Percentiles rank a stretch among this genome's conserved stretches.
phyloP scores from a whole-genome alignment of 2,329 filamentous ascomycete genomes.

The Hymenoscyphus scutula region DNA sequence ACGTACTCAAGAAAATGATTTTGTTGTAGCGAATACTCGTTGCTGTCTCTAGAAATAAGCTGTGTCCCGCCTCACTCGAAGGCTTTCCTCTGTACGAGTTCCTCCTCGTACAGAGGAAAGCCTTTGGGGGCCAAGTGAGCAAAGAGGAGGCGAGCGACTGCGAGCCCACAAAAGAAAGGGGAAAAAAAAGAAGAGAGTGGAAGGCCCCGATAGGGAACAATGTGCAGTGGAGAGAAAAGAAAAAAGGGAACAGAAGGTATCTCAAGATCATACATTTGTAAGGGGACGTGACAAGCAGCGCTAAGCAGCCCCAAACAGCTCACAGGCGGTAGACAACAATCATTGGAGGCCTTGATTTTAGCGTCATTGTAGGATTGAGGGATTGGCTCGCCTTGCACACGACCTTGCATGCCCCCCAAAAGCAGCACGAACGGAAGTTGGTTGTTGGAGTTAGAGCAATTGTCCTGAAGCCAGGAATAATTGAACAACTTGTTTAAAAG shows the following conservation, averaged over 20 bases:
- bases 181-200: constrained; percentile 5
- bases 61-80: not conserved
- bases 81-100: no score
- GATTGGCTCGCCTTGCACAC: not conserved
- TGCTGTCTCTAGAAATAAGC: constrained; percentile 4
- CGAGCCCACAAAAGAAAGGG: not conserved
- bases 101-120: constrained; percentile 6
- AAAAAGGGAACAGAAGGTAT: not conserved
- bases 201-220: not conserved
- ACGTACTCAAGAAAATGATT: not conserved
- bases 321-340: not conserved
- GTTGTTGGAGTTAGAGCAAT: not conserved
- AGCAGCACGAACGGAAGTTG: not conserved
- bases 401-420: not conserved
- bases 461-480: not conserved
- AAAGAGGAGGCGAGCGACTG: not conserved
- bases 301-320: not conserved
- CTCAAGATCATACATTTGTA: not conserved
- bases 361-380: not conserved
- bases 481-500: not conserved
- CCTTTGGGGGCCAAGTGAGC: not conserved
- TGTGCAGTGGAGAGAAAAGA: constrained; percentile 1
- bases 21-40: constrained; percentile 3
- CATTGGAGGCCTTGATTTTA: not conserved
- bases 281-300: no score